Base-by-base conservation (phyloP, 2,329 filamentous ascomycete genomes). In the Chrysoporthe puriensis region DNA sequence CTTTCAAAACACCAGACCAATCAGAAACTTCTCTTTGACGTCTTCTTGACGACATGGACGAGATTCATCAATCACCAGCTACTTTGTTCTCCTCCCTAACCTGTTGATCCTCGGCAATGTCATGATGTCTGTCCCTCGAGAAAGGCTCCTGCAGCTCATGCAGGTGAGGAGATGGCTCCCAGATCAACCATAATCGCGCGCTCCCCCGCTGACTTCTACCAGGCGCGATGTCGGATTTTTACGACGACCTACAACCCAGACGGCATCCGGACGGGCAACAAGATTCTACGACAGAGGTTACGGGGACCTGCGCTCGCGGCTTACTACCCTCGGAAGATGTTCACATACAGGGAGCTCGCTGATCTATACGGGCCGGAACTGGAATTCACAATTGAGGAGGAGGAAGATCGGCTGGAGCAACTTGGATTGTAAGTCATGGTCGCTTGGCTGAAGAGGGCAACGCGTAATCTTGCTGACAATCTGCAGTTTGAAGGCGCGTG, bases 211-310 rank as follows among this genome's bases (percentile, higher is more conserved):
- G 52, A 70, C 48, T 59, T 4, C 8, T 26, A 13, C 54, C 74
- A 97, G 94, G 87, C 88, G 76, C 94, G 94, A 90, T 97, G 93
- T 85, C 88, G 90, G 78, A 88, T 98, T 82, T 99, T 98, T 84
- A 90, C 90, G 75, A 92, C 91, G 62, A 94, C 90, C 64, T 98
- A 90, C 84, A 99, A 99, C 81, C 96, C 96, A 36, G 86, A 93
- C 66, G 84, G 89, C 73, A 79, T 91, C 70, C 92, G 96, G 70
- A 88, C 93, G 73, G 96, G 96, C 76, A 97, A 96, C 83, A 97
- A 96, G 80, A 85, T 99, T 77, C 85, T 99, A 69, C 92, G 94
- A 76, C 92, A 97, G 79, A 89, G 94, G 76, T 84, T 98, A 71
- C 89, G 87, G 76, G 96, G 96, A n/a, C 92, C 94, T 42, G 82